Percentiles rank a stretch among this genome's conserved stretches.
Conservation (phyloP, 2,329 filamentous ascomycete species). For the Orbilia ellipsospora region DNA sequence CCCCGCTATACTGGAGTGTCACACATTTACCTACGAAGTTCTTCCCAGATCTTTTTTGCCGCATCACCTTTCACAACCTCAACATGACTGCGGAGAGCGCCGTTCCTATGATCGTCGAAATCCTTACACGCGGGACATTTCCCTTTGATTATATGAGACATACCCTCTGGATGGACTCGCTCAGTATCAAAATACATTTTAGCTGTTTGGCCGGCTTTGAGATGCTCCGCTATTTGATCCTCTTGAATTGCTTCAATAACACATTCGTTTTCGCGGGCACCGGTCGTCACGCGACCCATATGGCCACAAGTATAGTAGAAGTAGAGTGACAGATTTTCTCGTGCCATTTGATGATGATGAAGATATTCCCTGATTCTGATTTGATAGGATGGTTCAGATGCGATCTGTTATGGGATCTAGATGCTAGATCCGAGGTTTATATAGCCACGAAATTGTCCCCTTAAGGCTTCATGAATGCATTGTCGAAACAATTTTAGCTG, state of each 20-base stretch:
- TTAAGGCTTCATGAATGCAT: too few species aligned
- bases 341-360: background rate
- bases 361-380: too few species aligned
- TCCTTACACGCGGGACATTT: constrained; percentile 33
- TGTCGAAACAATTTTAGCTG: background rate
- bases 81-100: constrained; percentile 12
- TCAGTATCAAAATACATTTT: constrained; percentile 33
- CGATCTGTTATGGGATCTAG: too few species aligned
- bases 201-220: constrained; percentile 24
- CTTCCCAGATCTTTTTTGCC: too few species aligned
- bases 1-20: too few species aligned
- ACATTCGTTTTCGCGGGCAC: constrained; percentile 16
- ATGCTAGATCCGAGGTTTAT: too few species aligned
- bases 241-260: constrained; percentile 28
- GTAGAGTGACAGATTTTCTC: constrained; percentile 21
- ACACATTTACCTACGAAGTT: too few species aligned
- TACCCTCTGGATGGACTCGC: constrained; percentile 5
- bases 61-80: background rate
- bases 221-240: constrained; percentile 19
- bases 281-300: constrained; percentile 30
- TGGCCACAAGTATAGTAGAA: constrained; percentile 46
- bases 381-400: too few species aligned
- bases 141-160: constrained; percentile 23
- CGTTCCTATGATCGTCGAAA: constrained; percentile 12
- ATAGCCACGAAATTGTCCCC: too few species aligned